phyloP scores from a whole-genome alignment of 352 stramenopile species.

The Phytophthora pistaciae region DNA sequence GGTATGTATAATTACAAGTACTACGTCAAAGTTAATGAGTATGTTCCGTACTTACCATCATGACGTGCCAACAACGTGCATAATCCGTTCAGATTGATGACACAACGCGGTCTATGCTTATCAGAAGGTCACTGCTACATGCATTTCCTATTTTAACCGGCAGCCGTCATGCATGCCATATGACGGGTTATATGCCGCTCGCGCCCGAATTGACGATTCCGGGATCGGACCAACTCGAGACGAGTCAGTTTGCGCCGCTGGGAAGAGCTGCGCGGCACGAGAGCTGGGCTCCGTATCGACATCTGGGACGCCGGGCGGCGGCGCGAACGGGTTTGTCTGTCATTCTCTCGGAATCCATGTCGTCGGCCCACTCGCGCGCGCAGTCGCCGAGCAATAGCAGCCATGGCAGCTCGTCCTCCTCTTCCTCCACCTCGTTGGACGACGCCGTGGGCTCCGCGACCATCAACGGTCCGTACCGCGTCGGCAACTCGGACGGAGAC shows the following conservation, averaged over 20 bases:
- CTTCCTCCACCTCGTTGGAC: conserved; percentile 10
- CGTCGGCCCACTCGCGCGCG: conserved; percentile 26
- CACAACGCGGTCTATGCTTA: background rate
- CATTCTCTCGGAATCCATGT: conserved; percentile 23
- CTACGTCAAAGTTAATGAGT: background rate
- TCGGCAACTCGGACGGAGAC: conserved; percentile 55
- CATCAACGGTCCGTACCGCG: conserved; percentile 42
- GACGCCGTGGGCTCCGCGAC: conserved; percentile 29
- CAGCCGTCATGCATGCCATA: conserved; percentile 7
- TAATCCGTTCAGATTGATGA: background rate
- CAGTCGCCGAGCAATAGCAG: conserved; percentile 24
- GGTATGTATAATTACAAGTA: background rate
- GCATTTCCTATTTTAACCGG: background rate
- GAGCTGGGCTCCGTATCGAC: conserved; percentile 8
- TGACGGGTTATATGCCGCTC: conserved; percentile 5
- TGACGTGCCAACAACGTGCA: conserved; percentile 15
- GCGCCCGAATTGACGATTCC: conserved; percentile 7
- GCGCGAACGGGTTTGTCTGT: background rate
- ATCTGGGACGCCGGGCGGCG: background rate
- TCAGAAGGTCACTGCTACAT: background rate
- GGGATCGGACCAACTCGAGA: conserved; percentile 22
- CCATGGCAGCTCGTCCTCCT: conserved; percentile 11
- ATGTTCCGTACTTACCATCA: background rate
- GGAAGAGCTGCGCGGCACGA: conserved; percentile 19
- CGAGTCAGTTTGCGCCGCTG: conserved; percentile 24